Evolutionary conservation across 352 stramenopile genomes (phyloP), one percentile per base, ranked within the genome.

Genomic region (Pythium myriotylum): DNA sequence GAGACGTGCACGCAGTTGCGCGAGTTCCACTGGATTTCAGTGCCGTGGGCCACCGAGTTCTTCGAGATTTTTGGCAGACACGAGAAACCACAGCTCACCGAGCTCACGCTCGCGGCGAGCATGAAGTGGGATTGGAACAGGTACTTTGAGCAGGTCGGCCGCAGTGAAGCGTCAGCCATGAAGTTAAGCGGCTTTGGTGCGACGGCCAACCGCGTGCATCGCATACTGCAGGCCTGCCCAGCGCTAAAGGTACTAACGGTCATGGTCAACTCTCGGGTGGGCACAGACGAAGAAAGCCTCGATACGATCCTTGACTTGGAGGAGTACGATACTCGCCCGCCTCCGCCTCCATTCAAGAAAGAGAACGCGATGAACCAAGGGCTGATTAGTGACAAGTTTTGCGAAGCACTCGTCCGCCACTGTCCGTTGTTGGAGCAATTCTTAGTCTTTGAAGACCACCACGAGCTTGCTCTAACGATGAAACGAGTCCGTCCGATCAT

Each of bases 21-120:
- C 8, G 55, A 46, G 20, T 62, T 54, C 20, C 32, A 54, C 46
- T 62, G 55, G 55, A 46, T 42, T 22, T 43, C 29, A 4, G 29
- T 27, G 29, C 54, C 55, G 3, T 50, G 24, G 39, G 35, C 43
- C 29, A 50, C 43, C 14, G 55, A 37, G 4, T 55, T 62, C 33
- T 62, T 62, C 35, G 55, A 54, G 55, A 47, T 62, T 24, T 62
- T 62, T 24, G 55, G 42, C 29, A 32, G 37, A 32, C 43, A 62
- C 22, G 16, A 20, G 16, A 62, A 62, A 46, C 43, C 43, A 1
- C 14, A 51, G 12, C 46, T 64, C 35, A 49, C 19, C 2, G 16
- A 35, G 13, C 24, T 64, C 19, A 42, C 39, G 6, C 24, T 64
- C 22, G 45, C 40, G 46, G 55, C 37, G n/a, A 37, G 35, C 10